These are phyloP conservation scores for Nemania abortiva DNA, from an alignment of 2,329 filamentous ascomycete species.

Conservation along the genomic window DNA sequence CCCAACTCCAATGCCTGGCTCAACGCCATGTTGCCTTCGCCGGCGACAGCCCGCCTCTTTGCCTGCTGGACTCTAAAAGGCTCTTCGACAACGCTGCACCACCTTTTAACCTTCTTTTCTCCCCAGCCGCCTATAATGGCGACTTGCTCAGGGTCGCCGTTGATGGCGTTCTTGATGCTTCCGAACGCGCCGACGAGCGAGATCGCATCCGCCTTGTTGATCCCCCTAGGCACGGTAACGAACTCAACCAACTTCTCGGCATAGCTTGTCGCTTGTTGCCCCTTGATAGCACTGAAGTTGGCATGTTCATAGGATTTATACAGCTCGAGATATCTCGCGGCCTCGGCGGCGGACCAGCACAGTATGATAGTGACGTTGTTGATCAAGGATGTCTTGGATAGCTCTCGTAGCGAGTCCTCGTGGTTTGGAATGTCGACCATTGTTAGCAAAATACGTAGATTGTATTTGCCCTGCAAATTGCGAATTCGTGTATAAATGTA, in stretches of 20 bases:
- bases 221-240: constrained; percentile 85
- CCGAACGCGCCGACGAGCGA: constrained; percentile 93
- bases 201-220: constrained; percentile 96
- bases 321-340: constrained; percentile 90
- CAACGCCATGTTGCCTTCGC: constrained; percentile 46
- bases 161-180: constrained; percentile 85
- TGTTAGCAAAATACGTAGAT: constrained; percentile 84
- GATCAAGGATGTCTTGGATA: constrained; percentile 91
- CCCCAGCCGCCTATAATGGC: constrained; percentile 91
- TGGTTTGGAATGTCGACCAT: constrained; percentile 98
- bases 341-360: constrained; percentile 95
- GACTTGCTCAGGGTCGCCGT: constrained; percentile 88
- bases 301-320: constrained; percentile 96
- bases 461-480: constrained; percentile 85
- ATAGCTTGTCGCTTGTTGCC: constrained; percentile 85
- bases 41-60: constrained; percentile 56
- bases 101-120: constrained; percentile 91
- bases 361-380: constrained; percentile 93
- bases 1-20: constrained; percentile 58
- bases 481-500: constrained; percentile 97
- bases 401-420: constrained; percentile 87
- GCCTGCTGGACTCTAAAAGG: constrained; percentile 83
- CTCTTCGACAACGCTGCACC: constrained; percentile 84
- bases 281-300: constrained; percentile 81
- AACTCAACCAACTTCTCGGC: constrained; percentile 91